Evolutionary conservation across 768 basidiomycete species (phyloP).

Genomic region (Leucogyrophana mollusca): DNA sequence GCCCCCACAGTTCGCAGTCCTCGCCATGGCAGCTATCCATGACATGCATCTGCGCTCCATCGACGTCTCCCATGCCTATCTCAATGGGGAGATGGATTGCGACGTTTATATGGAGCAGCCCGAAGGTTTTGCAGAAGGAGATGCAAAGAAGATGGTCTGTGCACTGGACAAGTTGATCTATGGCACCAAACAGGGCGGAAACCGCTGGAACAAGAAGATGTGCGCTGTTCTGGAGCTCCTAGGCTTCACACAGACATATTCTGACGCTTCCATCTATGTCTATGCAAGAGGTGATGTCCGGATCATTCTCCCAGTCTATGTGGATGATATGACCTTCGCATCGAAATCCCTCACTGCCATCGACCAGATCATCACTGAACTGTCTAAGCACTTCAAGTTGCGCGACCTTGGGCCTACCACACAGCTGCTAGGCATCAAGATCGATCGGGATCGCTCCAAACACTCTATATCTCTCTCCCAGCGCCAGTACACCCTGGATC

Average conservation of each 20-base stretch:
- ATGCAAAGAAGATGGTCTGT: neutral
- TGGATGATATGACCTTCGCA: conserved; percentile 32
- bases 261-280: conserved; percentile 19
- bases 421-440: conserved; percentile 17
- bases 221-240: conserved; percentile 13
- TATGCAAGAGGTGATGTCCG: conserved; percentile 17
- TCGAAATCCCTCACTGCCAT: conserved; percentile 10
- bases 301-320: conserved; percentile 29
- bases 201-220: conserved; percentile 28
- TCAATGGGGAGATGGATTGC: conserved; percentile 2
- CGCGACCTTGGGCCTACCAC: conserved; percentile 14
- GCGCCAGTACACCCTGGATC: conserved; percentile 14
- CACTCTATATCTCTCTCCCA: conserved; percentile 17
- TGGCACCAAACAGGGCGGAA: conserved; percentile 32
- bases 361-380: neutral
- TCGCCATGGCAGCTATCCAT: neutral
- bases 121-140: conserved; percentile 11
- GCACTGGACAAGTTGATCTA: conserved; percentile 24
- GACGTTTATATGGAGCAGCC: conserved; percentile 22
- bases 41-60: conserved; percentile 1
- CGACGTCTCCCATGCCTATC: neutral
- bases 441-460: conserved; percentile 6
- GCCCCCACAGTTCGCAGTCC: conserved; percentile 3
- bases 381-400: conserved; percentile 5
- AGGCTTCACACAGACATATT: conserved; percentile 11